Evolutionary conservation across 225 moss, liverwort and hornwort genomes (phyloP).

Genomic region (Sphagnum tenellum): DNA sequence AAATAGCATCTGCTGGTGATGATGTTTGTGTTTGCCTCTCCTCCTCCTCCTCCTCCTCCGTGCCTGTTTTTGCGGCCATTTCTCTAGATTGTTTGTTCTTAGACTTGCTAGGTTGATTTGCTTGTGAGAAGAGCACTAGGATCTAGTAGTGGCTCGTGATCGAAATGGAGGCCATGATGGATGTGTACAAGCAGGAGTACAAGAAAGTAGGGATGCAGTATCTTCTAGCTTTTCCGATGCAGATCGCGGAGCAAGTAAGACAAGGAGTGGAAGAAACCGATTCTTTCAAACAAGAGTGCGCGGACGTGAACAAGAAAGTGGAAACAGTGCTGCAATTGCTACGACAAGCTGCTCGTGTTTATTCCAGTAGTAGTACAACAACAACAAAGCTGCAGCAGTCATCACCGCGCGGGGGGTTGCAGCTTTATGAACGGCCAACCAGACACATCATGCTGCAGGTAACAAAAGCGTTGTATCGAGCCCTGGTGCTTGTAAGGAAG

Average conservation of each 20-base stretch:
- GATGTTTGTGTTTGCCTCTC: too few species aligned
- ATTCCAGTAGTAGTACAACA: not conserved
- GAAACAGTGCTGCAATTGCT: constrained; percentile 14
- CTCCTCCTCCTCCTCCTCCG: too few species aligned
- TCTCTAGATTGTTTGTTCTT: too few species aligned
- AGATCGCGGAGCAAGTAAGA: constrained; percentile 11
- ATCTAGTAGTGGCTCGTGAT: too few species aligned
- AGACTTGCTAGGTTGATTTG: too few species aligned
- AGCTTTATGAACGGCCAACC: constrained; percentile 27
- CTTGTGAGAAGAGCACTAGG: too few species aligned
- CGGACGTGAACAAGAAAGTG: constrained; percentile 23
- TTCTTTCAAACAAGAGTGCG: constrained; percentile 39
- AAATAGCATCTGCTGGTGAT: too few species aligned
- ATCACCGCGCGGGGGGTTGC: too few species aligned
- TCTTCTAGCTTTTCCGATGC: constrained; percentile 7
- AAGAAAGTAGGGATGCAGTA: constrained; percentile 1
- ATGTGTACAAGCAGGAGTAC: too few species aligned
- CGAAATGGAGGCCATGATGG: too few species aligned
- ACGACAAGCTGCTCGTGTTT: constrained; percentile 9
- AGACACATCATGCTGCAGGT: constrained; percentile 38
- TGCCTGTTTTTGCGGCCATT: too few species aligned
- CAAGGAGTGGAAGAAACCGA: constrained; percentile 24
- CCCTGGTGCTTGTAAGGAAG: constrained; percentile 31
- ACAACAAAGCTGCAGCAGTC: too few species aligned
- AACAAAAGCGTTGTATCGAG: constrained; percentile 31